These are phyloP conservation scores for Whalleya microplaca DNA, from an alignment of 2,329 filamentous ascomycete species.

Conservation along the genomic window DNA sequence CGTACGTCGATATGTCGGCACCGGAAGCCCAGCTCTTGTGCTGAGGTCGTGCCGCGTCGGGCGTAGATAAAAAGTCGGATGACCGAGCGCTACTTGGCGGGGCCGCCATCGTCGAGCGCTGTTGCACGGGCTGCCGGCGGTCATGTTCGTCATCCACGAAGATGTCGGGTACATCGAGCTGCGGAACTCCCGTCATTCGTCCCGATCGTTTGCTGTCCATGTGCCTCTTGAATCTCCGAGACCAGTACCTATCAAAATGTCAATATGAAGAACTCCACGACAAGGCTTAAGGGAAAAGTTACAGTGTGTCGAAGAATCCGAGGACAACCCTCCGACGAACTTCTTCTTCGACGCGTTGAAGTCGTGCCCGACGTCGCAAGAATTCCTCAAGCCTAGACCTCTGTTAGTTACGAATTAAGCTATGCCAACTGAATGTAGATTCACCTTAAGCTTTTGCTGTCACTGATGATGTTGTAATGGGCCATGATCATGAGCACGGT, in stretches of 20 bases:
- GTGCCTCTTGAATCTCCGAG: slow-evolving; percentile 76
- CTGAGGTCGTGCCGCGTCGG: slow-evolving; percentile 41
- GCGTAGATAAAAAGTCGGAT: slow-evolving; percentile 42
- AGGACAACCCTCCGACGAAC: slow-evolving; percentile 88
- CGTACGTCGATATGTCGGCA: slow-evolving; percentile 49
- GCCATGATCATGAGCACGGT: slow-evolving; percentile 92
- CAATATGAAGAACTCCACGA: slow-evolving; percentile 15
- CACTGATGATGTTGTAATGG: slow-evolving; percentile 98
- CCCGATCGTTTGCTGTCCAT: slow-evolving; percentile 73
- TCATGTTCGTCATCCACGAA: slow-evolving; percentile 79
- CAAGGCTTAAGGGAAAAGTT: slow-evolving; percentile 36
- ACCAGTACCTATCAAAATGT: slow-evolving; percentile 67
- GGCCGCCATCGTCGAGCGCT: slow-evolving; percentile 36
- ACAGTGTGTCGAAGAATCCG: slow-evolving; percentile 94
- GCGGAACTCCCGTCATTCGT: slow-evolving; percentile 77
- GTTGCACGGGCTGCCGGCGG: slow-evolving; percentile 34
- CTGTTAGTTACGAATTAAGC: slow-evolving; percentile 32
- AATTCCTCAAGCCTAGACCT: slow-evolving; percentile 82
- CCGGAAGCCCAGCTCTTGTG: slow-evolving; percentile 49
- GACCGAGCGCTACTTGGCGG: slow-evolving; percentile 26
- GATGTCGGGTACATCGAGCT: slow-evolving; percentile 86
- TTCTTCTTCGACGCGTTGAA: slow-evolving; percentile 94
- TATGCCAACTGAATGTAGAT: slow-evolving; percentile 29
- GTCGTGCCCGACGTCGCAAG: slow-evolving; percentile 80
- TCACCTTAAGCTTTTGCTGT: slow-evolving; percentile 89